Base-by-base conservation (phyloP, 345 rosid genomes). In the Eucalyptus polybractea region DNA sequence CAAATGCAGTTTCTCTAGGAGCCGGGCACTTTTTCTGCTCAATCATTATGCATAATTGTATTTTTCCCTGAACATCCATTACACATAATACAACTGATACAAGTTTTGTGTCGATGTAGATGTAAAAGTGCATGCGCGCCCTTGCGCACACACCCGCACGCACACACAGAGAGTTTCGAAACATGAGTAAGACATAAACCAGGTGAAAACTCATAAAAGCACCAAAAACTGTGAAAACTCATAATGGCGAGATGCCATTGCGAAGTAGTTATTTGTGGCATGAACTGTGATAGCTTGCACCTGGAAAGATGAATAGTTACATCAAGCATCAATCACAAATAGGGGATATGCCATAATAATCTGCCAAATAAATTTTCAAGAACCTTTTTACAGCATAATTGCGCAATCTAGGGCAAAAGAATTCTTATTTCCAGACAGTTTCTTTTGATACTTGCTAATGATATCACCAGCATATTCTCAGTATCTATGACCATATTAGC, bases 201-300 rank as follows among this genome's bases (percentile, higher is more conserved):
- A 89, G 98, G 92, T 50, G 95, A 94, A 88, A 98, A 93, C 93
- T 98, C 99, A 83, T 95, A 96, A 93, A 98, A 98, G 94, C 97
- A 96, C 99, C 99, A 98, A 31, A 98, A 93, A 89, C 89, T 91
- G 24, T 3, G 2, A 53, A 0, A 53, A 19, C 24, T 53, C 56
- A 53, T 19, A 19, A 90, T 97, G 95, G 21, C 93, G 96, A 62
- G 99, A 95, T 90, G 99, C 99, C 56, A 99, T 95, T 81, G 96
- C 96, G 86, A 98, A 98, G 94, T 96, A 98, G 86, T 93, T 96
- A 88, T 96, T 97, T 49, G 99, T 97, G 90, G 99, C 98, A 92
- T 97, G 99, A 67, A 96, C 96, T 37, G 99, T 96, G 76, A 98
- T 97, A 90, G 98, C 99, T 95, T 96, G 97, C 89, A 98, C 99